phyloP scores from a whole-genome alignment of 1,284 basidiomycete genomes.

The Rhodotorula sp. region DNA sequence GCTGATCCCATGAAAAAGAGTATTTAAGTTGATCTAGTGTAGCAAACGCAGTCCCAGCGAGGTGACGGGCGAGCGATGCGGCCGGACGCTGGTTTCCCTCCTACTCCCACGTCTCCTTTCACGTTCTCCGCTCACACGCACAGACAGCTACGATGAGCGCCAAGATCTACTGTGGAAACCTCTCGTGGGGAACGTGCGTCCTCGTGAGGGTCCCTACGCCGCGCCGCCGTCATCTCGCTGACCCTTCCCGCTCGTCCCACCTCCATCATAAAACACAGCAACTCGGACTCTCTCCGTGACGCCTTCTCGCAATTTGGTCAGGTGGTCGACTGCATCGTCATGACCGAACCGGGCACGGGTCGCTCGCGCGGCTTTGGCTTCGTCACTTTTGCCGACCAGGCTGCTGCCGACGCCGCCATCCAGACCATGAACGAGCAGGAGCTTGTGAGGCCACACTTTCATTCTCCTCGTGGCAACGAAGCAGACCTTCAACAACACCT shows the following conservation, averaged over 20 bases:
- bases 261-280: constrained; percentile 22
- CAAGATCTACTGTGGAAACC: constrained; percentile 25
- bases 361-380: constrained; percentile 43
- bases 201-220: too few relatives aligned
- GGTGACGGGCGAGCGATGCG: neutral
- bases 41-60: neutral
- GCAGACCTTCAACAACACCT: too few relatives aligned
- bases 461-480: neutral
- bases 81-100: neutral
- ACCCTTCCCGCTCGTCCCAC: neutral
- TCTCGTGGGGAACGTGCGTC: constrained; percentile 5
- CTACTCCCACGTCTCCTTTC: neutral
- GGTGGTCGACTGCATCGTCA: constrained; percentile 43
- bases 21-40: neutral
- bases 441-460: constrained; percentile 35
- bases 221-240: neutral
- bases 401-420: constrained; percentile 37
- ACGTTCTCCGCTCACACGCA: neutral
- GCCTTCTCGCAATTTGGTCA: constrained; percentile 40
- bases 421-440: constrained; percentile 43
- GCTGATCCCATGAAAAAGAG: neutral
- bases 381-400: constrained; percentile 41
- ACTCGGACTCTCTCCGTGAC: constrained; percentile 38
- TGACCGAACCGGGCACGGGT: constrained; percentile 43
- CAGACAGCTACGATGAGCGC: constrained; percentile 11